Evolutionary conservation across 1,284 basidiomycete genomes (phyloP), one percentile per base, ranked within the genome.

Genomic region (Tylopilus orsonianus): DNA sequence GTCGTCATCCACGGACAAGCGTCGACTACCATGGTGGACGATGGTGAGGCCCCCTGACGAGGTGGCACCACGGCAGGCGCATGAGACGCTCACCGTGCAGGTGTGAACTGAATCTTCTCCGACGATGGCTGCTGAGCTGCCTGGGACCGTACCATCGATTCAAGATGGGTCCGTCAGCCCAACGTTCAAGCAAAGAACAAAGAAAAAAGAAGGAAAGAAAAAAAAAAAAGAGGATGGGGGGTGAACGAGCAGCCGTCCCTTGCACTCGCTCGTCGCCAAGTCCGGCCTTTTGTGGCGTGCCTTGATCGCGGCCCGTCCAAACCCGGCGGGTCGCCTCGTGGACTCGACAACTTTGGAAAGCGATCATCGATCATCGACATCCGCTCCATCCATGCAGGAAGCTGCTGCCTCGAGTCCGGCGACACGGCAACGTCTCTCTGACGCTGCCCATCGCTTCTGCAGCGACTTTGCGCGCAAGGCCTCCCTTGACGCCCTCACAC

Each of bases 401-500:
- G 26, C 5, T 27, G 26, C n/a, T n/a, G 26, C 26, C 19, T 41
- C 39, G 6, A 41, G 23, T 41, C 13, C 38, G 26, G 29, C 26
- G 20, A 19, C 29, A 12, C 54, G 56, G 54, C 50, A 52, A 13
- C 46, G 67, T 32, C 71, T 85, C n/a, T 62, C 74, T 27, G 44
- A 60, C 38, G 71, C 78, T 32, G 76, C 81, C 0, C 64, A 70
- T 46, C 61, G 60, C 5, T 77, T 86, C 53, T 83, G 81, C 62
- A 58, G 70, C 30, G 75, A 74, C 37, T 82, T 86, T 58, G 70
- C 80, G 5, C 53, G 61, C 22, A 71, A 77, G 30, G 68, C 69
- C 42, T 61, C 73, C 48, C 41, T 74, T 20, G 65, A 74, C 13
- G 64, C 23, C 0, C 61, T 84, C 42, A 61, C 70, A 0, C 72